Conservation (phyloP, 257 asterid genomes). For the Lavandula angustifolia region DNA sequence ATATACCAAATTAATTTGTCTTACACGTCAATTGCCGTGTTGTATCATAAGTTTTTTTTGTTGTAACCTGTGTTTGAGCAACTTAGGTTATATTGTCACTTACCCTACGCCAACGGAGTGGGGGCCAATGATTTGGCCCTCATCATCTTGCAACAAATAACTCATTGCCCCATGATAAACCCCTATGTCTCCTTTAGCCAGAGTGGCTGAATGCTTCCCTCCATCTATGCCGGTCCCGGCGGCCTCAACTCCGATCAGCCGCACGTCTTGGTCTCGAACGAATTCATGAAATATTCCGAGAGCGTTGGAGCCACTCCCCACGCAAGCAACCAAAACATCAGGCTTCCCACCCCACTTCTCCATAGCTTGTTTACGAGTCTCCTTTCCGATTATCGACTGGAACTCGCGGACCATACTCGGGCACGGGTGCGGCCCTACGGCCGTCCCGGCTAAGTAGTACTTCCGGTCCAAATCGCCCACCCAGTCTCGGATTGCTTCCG, state of each 20-base stretch:
- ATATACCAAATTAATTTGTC: too few species aligned
- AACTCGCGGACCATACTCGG: conserved; percentile 77
- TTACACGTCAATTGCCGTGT: too few species aligned
- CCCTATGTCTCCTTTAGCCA: conserved; percentile 61
- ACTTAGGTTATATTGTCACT: background rate
- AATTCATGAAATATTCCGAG: conserved; percentile 79
- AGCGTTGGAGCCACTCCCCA: conserved; percentile 80
- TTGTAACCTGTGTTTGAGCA: too few species aligned
- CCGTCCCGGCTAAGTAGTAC: conserved; percentile 60
- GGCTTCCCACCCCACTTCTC: conserved; percentile 80
- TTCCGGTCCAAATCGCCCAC: conserved; percentile 50
- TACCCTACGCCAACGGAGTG: conserved; percentile 69
- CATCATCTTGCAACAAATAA: conserved; percentile 70
- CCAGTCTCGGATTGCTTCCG: conserved; percentile 76
- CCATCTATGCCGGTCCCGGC: conserved; percentile 56
- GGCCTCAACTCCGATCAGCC: conserved; percentile 74
- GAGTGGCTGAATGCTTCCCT: conserved; percentile 68
- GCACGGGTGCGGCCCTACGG: conserved; percentile 76
- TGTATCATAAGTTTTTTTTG: too few species aligned
- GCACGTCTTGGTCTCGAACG: conserved; percentile 57
- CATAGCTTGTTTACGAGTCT: conserved; percentile 62
- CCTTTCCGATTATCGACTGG: conserved; percentile 72
- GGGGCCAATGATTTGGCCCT: conserved; percentile 65
- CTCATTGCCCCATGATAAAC: conserved; percentile 79
- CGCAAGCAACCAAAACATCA: conserved; percentile 69